These are phyloP conservation scores for Colletotrichum paranaense DNA, from an alignment of 2,329 filamentous ascomycete species.

Conservation along the genomic window DNA sequence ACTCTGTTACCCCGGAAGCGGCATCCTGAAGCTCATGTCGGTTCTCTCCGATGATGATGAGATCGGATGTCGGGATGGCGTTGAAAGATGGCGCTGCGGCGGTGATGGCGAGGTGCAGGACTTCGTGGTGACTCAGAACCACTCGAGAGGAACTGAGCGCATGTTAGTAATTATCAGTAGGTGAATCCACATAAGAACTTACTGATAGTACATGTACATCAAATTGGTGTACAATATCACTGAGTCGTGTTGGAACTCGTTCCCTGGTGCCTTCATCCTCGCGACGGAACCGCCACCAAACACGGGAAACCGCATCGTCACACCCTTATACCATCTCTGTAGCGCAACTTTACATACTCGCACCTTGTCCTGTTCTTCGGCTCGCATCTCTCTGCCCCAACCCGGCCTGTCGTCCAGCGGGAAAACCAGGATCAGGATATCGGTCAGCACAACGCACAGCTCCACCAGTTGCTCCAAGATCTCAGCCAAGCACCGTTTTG, in stretches of 20 bases:
- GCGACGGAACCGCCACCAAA: slow-evolving; percentile 47
- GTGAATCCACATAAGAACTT: slow-evolving; percentile 35
- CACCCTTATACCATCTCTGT: slow-evolving; percentile 52
- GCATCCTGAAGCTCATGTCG: slow-evolving; percentile 57
- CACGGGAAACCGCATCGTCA: slow-evolving; percentile 51
- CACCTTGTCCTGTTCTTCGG: slow-evolving; percentile 46
- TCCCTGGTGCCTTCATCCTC: slow-evolving; percentile 40
- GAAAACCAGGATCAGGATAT: slow-evolving; percentile 58
- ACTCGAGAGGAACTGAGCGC: slow-evolving; percentile 53
- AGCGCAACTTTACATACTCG: slow-evolving; percentile 50
- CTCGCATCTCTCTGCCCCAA: slow-evolving; percentile 48
- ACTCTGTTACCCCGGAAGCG: slow-evolving; percentile 55
- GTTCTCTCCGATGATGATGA: slow-evolving; percentile 52
- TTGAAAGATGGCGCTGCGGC: slow-evolving; percentile 48
- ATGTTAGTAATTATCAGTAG: slow-evolving; percentile 14
- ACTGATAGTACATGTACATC: slow-evolving; percentile 65
- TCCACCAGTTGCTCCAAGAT: slow-evolving; percentile 59
- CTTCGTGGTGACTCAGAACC: slow-evolving; percentile 58
- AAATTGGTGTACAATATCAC: slow-evolving; percentile 58
- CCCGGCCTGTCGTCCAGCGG: slow-evolving; percentile 54
- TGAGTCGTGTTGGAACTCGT: slow-evolving; percentile 52
- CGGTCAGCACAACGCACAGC: slow-evolving; percentile 58
- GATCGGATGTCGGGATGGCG: slow-evolving; percentile 43
- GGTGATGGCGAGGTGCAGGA: slow-evolving; percentile 55
- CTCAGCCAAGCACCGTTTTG: slow-evolving; percentile 56